Conservation (phyloP, 331 rosid species). For the Erythrophleum ivorense region DNA sequence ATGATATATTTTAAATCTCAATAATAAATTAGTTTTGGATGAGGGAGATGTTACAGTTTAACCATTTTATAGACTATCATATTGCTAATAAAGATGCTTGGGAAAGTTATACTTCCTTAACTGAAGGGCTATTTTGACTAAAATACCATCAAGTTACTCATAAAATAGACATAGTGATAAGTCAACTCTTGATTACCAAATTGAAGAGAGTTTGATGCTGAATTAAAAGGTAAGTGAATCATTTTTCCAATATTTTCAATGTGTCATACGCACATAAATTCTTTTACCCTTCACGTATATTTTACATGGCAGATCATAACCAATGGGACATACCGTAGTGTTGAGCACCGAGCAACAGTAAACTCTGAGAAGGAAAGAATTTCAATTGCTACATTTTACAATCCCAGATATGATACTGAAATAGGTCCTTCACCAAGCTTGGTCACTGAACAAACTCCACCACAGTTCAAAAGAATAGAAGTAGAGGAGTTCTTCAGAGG, state of each 20-base stretch:
- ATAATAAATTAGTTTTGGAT: no score
- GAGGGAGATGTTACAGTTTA: no score
- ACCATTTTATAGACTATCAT: no score
- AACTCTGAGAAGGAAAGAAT: slow-evolving; percentile 44
- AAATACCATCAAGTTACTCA: no score
- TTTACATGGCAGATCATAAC: slow-evolving; percentile 43
- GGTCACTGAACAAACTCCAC: neutral
- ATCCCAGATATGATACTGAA: neutral
- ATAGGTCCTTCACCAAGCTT: slow-evolving; percentile 12
- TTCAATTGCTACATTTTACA: slow-evolving; percentile 33
- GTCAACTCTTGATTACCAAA: neutral
- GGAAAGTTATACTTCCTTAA: no score
- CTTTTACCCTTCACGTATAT: neutral
- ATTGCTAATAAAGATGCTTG: no score
- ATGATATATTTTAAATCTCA: no score
- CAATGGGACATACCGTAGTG: slow-evolving; percentile 49
- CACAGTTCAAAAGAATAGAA: slow-evolving; percentile 18
- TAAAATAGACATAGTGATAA: neutral
- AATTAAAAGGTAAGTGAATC: neutral
- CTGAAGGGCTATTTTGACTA: no score
- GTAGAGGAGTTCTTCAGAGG: neutral
- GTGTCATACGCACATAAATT: neutral
- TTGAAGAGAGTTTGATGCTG: neutral
- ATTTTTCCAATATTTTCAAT: neutral
- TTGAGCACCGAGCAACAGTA: slow-evolving; percentile 31